Evolutionary conservation across 2,329 filamentous ascomycete species (phyloP).

Genomic region (Blumeriella jaapii): DNA sequence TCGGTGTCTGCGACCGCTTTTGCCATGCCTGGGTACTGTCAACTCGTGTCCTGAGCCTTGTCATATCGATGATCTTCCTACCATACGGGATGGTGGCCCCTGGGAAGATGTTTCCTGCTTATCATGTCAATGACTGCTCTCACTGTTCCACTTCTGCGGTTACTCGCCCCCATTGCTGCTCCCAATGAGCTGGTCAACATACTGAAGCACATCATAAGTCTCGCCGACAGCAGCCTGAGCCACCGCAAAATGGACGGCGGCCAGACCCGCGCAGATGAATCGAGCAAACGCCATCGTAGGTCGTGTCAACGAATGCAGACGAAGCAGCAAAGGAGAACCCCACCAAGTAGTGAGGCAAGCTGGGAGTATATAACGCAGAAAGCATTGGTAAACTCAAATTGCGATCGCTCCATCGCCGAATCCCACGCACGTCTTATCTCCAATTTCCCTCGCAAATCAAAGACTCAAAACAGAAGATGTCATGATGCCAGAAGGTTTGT

Average conservation of each 20-base stretch:
- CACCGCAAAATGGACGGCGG: not conserved
- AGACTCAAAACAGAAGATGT: not conserved
- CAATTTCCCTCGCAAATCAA: not conserved
- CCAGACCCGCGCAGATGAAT: not conserved
- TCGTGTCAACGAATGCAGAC: no score
- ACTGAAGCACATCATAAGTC: slow-evolving; percentile 29
- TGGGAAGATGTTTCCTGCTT: slow-evolving; percentile 38
- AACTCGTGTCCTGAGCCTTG: not conserved
- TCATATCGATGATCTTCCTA: slow-evolving; percentile 7
- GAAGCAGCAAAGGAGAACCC: no score
- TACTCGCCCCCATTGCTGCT: slow-evolving; percentile 38
- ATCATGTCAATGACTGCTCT: not conserved
- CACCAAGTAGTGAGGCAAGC: no score
- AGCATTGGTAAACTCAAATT: no score
- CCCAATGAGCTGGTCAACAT: slow-evolving; percentile 42
- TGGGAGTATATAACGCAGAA: no score
- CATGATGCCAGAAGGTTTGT: no score
- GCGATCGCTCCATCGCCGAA: not conserved
- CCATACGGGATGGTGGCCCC: slow-evolving; percentile 43
- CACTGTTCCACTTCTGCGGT: not conserved
- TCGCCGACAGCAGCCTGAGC: slow-evolving; percentile 13
- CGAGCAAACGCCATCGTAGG: not conserved
- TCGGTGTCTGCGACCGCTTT: slow-evolving; percentile 45
- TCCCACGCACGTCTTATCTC: not conserved
- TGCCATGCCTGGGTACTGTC: slow-evolving; percentile 30